Base-by-base conservation (phyloP, 305 asterid species). In the Solanum hybrid region DNA sequence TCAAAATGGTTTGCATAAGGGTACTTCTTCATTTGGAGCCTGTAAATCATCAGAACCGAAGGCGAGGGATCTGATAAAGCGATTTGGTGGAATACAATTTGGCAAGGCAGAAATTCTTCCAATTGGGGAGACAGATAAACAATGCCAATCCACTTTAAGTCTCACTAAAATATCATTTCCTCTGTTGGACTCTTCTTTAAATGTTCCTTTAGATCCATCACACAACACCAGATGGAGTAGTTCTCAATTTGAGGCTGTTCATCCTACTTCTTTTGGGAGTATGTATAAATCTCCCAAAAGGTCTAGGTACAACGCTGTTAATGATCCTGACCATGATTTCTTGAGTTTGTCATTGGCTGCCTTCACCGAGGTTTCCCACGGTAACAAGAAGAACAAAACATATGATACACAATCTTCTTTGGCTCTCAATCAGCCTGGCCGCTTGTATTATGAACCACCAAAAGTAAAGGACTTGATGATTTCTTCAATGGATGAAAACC, bases 291-390 rank as follows among this genome's bases (percentile, higher is more conserved):
- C 95, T 87, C 95, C 96, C 40, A 94, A 93, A 87, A 90, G 94
- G 92, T 90, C 94, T 73, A 91, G 92, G 92, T 46, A 78, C 84
- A 79, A 82, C 17, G 2, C 37, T 91, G 89, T 86, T 35, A 69
- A 89, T 81, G 88, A 91, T 73, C 92, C 92, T 56, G 93, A 93
- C 85, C 89, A 91, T 85, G 94, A 93, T 88, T 82, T 90, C 89
- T 90, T 95, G 91, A 93, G 94, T 88, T 93, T 95, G 92, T 92
- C 97, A 46, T 69, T 93, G 51, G 35, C 87, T 86, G 94, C 95
- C 89, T 90, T 42, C 79, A 90, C 90, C 3, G 88, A 88, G 27
- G 94, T 87, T 88, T 76, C 35, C 86, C 92, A 90, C 78, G 69
- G 89, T 91, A 90, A 91, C 87, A 91, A 95, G 90, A 95, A 93